Evolutionary conservation across 2,329 filamentous ascomycete genomes (phyloP), one percentile per base, ranked within the genome.

Genomic region (Aspergillus floridensis): DNA sequence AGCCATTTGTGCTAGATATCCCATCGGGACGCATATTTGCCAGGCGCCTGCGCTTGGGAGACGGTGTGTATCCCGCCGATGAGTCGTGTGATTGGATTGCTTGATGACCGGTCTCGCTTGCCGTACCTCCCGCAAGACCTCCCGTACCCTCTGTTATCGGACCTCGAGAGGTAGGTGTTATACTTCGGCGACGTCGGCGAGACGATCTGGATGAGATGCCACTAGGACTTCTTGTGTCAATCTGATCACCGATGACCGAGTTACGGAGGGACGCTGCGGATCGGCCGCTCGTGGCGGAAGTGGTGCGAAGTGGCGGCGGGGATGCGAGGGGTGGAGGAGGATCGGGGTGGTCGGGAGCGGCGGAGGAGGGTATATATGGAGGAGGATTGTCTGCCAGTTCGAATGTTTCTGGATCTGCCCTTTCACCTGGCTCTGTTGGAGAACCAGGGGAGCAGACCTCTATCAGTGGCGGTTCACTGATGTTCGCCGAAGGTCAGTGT

Each of bases 381-480:
- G 84, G 80, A 74, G 72, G 80, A 81, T 86, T 84, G 85, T 89
- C 84, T 84, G 88, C 88, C 88, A 91, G 88, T 83, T 86, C 88
- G 86, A 86, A 79, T 76, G 77, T 78, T 79, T 65, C 51, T 79
- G 68, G 69, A 70, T 69, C 69, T 77, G 75, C 75, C 71, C 71
- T 73, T 69, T 70, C 67, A 64, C 72, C 76, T 74, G 74, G 75
- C 73, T 77, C 76, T 72, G 68, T 66, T 62, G 53, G 64, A 76
- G 75, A 78, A 78, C 76, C 76, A 77, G 75, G 74, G 72, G 74
- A 76, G 72, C 72, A 77, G 74, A 77, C 69, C 70, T 72, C 62
- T 66, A 70, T 64, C 64, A 64, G 67, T 63, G 66, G 68, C 65
- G 66, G 68, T 62, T 70, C 62, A 65, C 66, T 67, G 66, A 68